These are phyloP conservation scores for Trichoderma arundinaceum DNA, from an alignment of 2,329 filamentous ascomycete species.

Conservation along the genomic window DNA sequence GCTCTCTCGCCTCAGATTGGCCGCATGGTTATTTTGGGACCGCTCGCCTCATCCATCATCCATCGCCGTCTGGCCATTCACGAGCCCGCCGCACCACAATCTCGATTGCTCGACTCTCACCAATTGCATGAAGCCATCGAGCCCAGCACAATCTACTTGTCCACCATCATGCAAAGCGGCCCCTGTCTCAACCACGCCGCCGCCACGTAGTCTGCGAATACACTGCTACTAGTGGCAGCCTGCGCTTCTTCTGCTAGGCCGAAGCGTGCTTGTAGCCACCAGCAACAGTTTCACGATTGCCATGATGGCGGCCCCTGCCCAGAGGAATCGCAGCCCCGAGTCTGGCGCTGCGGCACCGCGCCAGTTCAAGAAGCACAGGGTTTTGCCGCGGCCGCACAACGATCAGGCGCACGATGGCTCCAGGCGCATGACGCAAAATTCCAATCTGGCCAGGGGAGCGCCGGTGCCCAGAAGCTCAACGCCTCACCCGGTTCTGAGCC, in stretches of 20 bases:
- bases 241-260: constrained; percentile 7
- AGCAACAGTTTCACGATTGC: constrained; percentile 23
- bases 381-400: constrained; percentile 47
- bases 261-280: constrained; percentile 41
- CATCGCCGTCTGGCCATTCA: constrained; percentile 1
- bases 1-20: constrained; percentile 31
- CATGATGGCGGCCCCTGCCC: constrained; percentile 29
- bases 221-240: constrained; percentile 21
- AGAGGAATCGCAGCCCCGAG: constrained; percentile 6
- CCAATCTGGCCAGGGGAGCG: constrained; percentile 41
- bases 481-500: constrained; percentile 46
- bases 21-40: constrained; percentile 34
- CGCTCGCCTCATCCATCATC: constrained; percentile 16
- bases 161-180: constrained; percentile 37
- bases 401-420: constrained; percentile 38
- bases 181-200: constrained; percentile 34
- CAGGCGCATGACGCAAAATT: constrained; percentile 37
- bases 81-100: constrained; percentile 5
- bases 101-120: constrained; percentile 16
- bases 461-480: constrained; percentile 37
- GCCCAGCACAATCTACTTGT: constrained; percentile 25
- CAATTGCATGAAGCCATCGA: constrained; percentile 35
- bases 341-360: constrained; percentile 36
- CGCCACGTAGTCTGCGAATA: constrained; percentile 31
- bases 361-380: constrained; percentile 56